Evolutionary conservation across 2,329 filamentous ascomycete genomes (phyloP).

Genomic region (Raffaelea arxii): DNA sequence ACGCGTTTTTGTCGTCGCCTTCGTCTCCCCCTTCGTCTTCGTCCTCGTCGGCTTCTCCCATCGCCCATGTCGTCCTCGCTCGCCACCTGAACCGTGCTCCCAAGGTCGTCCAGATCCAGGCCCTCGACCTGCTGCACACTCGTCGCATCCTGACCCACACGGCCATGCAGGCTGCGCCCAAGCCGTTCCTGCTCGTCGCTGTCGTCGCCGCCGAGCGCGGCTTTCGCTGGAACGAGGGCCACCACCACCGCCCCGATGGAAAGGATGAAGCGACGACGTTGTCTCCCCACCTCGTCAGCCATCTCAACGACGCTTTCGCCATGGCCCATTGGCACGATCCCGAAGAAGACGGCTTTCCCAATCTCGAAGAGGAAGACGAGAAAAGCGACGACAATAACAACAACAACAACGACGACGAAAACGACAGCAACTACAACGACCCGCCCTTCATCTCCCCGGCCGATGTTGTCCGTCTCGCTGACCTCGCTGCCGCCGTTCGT

Average conservation of each 20-base stretch:
- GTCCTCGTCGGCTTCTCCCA: conserved; percentile 20
- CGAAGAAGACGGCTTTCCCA: conserved; percentile 59
- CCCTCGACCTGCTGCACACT: conserved; percentile 65
- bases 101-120: conserved; percentile 75
- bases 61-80: conserved; percentile 77
- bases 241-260: background rate
- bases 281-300: conserved; percentile 37
- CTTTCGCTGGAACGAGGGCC: conserved; percentile 17
- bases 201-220: conserved; percentile 45
- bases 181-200: conserved; percentile 70
- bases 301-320: conserved; percentile 75
- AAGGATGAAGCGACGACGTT: conserved; percentile 5
- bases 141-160: conserved; percentile 68
- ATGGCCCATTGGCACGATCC: conserved; percentile 77
- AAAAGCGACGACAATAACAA: conserved; percentile 13
- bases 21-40: background rate
- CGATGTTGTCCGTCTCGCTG: conserved; percentile 50
- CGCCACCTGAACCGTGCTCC: conserved; percentile 67
- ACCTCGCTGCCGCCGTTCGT: conserved; percentile 47
- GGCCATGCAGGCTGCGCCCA: conserved; percentile 63
- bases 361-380: conserved; percentile 53
- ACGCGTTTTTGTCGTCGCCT: background rate
- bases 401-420: conserved; percentile 13
- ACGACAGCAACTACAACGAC: conserved; percentile 1
- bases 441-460: conserved; percentile 20